Evolutionary conservation across 345 rosid species (phyloP), one percentile per base, ranked within the genome.

Genomic region (Atalantia buxifolia): DNA sequence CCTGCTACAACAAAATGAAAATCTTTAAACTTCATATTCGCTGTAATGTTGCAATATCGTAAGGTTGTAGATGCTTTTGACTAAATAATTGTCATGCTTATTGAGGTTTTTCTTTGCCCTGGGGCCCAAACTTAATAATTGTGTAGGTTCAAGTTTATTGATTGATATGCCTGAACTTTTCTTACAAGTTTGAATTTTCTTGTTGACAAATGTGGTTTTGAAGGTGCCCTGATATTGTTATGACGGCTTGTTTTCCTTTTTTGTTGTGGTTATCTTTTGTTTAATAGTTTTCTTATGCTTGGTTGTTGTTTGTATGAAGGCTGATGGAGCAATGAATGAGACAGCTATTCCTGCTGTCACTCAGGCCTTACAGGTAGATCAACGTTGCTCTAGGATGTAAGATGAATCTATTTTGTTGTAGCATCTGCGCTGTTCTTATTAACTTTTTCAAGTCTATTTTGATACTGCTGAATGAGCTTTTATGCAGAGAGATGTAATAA

Each of bases 241-340:
- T 36, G 28, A 63, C 10, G n/a, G 25, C 48, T 27, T 74, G 38
- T 13, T 38, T 35, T 74, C 45, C 25, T 62, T 74, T 35, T 24
- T 18, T 19, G 13, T 45, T 45, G 18, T 45, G 50, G 16, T 45
- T 45, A 74, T 1, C 13, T 33, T 53, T 36, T 76, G 25, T 13
- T 30, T 48, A 16, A 69, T 74, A 66, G 75, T 64, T 77, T 6
- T 55, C 67, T 31, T 57, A 48, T 57, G 36, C 35, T 66, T 67
- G 75, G 18, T 66, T 53, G 65, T 78, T 77, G 69, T 69, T 72
- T 65, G 64, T 79, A 21, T 82, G 84, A 81, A 93, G 94, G 98
- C 94, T 40, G 95, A 93, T 81, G 94, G 98, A 74, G 72, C 86
- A 22, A 86, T 93, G 89, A 93, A 76, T 65, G 98, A 93, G 81